Base-by-base conservation (phyloP, 768 basidiomycete species). In the Boletellus emodensis region DNA sequence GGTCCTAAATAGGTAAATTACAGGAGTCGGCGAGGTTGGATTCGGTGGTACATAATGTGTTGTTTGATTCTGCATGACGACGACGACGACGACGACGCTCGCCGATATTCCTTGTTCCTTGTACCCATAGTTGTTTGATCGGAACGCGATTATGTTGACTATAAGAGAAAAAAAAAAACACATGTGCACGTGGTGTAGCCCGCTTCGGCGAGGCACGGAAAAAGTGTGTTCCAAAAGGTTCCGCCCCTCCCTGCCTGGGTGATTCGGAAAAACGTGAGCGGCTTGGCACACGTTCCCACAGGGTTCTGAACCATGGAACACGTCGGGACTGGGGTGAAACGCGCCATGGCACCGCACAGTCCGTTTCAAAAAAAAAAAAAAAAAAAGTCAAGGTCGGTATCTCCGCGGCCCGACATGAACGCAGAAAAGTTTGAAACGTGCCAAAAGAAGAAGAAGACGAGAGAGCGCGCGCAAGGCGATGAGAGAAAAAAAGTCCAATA, bases 1-100 rank as follows among this genome's bases (percentile, higher is more conserved):
- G 6, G 10, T 36, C 17, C 6, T 8, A 40, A 15, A 10, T 22
- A 33, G 30, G 28, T 42, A 33, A 37, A 38, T 47, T 35, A 30
- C 41, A 36, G 35, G 20, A 48, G 51, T 44, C 46, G 10, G 10
- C n/a, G 46, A 58, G 40, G 40, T 45, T 37, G 60, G 48, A 46
- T 37, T 24, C 11, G 12, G n/a, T 40, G 45, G 22, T 48, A 58
- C 39, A 44, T 46, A 47, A 36, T 48, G 47, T 32, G 18, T 40
- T 22, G 15, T 52, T 52, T 32, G 24, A 10, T 37, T 44, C 15
- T 32, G n/a, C 15, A 11, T 9, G 30, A 30, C 11, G 11, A 30
- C 30, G 30, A 30, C 30, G 30, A 11, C 30, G 30, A 30, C 11
- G 11, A 30, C 30, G 30, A 30, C 30, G 30, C 30, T 9, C 18